These are phyloP conservation scores for Scopulariopsis brevicaulis DNA, from an alignment of 2,329 filamentous ascomycete species.

Conservation along the genomic window DNA sequence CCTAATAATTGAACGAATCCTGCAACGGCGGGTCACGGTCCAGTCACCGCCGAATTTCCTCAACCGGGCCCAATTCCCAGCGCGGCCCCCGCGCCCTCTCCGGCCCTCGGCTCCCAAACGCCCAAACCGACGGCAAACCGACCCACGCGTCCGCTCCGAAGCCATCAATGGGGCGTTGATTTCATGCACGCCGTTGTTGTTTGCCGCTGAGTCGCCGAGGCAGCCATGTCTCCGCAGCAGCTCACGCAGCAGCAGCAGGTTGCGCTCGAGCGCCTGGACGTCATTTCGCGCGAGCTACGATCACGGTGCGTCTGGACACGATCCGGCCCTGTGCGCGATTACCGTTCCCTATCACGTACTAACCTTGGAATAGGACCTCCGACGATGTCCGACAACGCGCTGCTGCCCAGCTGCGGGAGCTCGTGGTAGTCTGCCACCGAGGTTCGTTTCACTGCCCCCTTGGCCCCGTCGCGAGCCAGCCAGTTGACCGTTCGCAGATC, in stretches of 20 bases:
- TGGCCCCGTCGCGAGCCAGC: not conserved
- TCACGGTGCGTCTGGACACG: constrained; percentile 31
- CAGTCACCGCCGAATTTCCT: too few species aligned
- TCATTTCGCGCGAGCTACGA: constrained; percentile 41
- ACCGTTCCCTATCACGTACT: not conserved
- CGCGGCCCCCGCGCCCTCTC: too few species aligned
- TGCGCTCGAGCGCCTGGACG: constrained; percentile 43
- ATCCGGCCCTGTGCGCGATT: not conserved
- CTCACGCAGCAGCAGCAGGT: constrained; percentile 30
- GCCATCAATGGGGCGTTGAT: not conserved
- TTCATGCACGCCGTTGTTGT: not conserved
- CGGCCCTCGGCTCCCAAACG: not conserved
- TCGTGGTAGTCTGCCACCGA: constrained; percentile 43
- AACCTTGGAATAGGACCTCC: constrained; percentile 6
- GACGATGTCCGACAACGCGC: constrained; percentile 42
- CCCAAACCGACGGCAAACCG: not conserved
- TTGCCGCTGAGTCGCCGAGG: constrained; percentile 5
- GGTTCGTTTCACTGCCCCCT: constrained; percentile 22
- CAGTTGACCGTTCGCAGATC: constrained; percentile 42
- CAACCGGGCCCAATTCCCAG: too few species aligned
- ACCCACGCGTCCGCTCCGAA: not conserved
- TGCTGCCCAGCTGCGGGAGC: constrained; percentile 40
- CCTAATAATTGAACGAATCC: not conserved
- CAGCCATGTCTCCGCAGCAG: constrained; percentile 3
- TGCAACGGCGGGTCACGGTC: too few species aligned